Evolutionary conservation across 1,139 yeast species (phyloP).

Genomic region (Candida dubliniensis): DNA sequence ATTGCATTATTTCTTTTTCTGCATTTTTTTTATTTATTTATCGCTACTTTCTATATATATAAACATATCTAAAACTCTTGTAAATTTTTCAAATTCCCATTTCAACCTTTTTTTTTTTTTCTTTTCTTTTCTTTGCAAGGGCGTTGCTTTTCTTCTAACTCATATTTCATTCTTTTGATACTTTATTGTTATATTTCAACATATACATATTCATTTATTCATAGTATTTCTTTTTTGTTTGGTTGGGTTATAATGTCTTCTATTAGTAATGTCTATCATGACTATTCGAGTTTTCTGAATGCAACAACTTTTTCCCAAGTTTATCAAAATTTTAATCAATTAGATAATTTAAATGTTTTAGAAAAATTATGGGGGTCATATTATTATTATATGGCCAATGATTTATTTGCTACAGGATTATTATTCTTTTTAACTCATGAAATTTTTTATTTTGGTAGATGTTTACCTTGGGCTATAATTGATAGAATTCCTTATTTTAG

Average conservation of each 20-base stretch:
- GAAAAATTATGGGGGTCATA: constrained; percentile 80
- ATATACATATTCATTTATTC: no score
- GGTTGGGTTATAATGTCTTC: constrained; percentile 1
- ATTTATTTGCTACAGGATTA: constrained; percentile 79
- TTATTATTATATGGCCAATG: constrained; percentile 73
- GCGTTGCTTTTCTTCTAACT: no score
- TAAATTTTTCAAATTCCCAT: no score
- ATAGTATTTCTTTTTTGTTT: not conserved
- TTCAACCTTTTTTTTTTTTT: no score
- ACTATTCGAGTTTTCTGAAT: constrained; percentile 41
- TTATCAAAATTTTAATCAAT: constrained; percentile 36
- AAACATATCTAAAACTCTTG: no score
- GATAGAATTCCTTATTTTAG: constrained; percentile 44
- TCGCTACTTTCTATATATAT: no score
- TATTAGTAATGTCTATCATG: constrained; percentile 34
- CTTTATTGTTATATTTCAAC: no score
- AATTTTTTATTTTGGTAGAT: constrained; percentile 68
- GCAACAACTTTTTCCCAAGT: constrained; percentile 39
- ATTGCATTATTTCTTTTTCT: no score
- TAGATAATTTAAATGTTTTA: constrained; percentile 22
- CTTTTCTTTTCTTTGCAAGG: no score
- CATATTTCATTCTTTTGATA: no score
- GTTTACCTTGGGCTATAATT: constrained; percentile 46
- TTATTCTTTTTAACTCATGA: constrained; percentile 76
- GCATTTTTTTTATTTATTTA: no score